Evolutionary conservation across 306 rosid species (phyloP).

Genomic region (Pyrus communis): DNA sequence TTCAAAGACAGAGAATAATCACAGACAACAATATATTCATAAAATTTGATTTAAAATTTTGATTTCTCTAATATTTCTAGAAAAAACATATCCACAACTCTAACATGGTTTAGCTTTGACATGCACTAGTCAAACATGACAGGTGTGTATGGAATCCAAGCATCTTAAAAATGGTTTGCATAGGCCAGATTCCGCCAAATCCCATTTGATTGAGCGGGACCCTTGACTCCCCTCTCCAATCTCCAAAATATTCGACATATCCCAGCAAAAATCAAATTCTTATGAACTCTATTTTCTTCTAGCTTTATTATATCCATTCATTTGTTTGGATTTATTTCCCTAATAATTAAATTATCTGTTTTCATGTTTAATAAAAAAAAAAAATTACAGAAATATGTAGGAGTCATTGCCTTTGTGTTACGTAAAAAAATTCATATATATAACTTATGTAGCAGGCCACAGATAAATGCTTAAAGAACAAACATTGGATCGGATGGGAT

Average conservation of each 20-base stretch:
- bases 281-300: not conserved
- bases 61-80: too few relatives aligned
- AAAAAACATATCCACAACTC: too few relatives aligned
- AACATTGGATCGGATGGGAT: not conserved
- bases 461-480: not conserved
- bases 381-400: too few relatives aligned
- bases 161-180: not conserved
- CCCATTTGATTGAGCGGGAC: not conserved
- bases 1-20: rapidly evolving
- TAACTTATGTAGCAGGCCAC: not conserved
- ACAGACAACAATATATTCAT: too few relatives aligned
- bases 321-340: not conserved
- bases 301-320: not conserved
- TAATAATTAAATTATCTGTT: too few relatives aligned
- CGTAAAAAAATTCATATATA: not conserved
- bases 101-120: not conserved
- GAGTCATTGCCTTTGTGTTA: too few relatives aligned
- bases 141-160: not conserved
- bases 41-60: too few relatives aligned
- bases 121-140: not conserved
- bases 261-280: not conserved
- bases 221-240: not conserved
- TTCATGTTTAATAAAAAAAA: too few relatives aligned
- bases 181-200: not conserved
- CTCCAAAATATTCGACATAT: not conserved